Conservation (phyloP, 164 flowering plant species). For the Macadamia integrifolia region DNA sequence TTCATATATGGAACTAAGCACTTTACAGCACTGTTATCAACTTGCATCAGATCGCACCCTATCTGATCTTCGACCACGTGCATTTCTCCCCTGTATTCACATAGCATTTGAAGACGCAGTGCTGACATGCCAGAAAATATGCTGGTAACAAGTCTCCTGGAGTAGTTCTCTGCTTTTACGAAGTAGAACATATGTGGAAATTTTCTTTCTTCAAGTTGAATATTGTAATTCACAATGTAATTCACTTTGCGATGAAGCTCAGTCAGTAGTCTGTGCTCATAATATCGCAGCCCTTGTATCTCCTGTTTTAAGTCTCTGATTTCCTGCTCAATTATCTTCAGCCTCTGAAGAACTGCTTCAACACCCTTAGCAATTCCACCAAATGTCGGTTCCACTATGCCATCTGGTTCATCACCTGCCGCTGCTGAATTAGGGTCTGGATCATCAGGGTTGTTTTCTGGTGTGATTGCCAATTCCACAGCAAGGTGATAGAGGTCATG, state of each 20-base stretch:
- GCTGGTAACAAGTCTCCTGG: constrained; percentile 67
- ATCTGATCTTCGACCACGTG: constrained; percentile 90
- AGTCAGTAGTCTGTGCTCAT: constrained; percentile 67
- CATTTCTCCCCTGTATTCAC: constrained; percentile 79
- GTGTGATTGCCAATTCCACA: constrained; percentile 63
- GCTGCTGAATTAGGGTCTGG: constrained; percentile 14
- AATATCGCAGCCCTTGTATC: constrained; percentile 89
- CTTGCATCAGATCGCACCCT: constrained; percentile 87
- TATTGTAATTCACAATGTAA: constrained; percentile 62
- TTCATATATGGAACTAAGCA: constrained; percentile 78
- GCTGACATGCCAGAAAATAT: constrained; percentile 83
- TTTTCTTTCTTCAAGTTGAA: constrained; percentile 77
- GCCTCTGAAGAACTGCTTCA: constrained; percentile 72
- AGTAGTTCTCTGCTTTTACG: constrained; percentile 72
- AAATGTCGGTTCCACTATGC: constrained; percentile 61
- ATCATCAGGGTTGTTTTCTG: constrained; percentile 38
- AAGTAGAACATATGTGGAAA: constrained; percentile 92
- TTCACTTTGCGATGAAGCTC: constrained; percentile 80
- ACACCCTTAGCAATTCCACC: constrained; percentile 91
- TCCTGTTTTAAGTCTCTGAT: constrained; percentile 88
- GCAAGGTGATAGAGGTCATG: constrained; percentile 82
- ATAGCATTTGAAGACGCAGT: constrained; percentile 80
- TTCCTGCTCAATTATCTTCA: constrained; percentile 81
- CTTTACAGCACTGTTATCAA: constrained; percentile 64
- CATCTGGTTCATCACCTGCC: constrained; percentile 25